phyloP scores from a whole-genome alignment of 805 yeast species.

The Clavispora vitiphila region DNA sequence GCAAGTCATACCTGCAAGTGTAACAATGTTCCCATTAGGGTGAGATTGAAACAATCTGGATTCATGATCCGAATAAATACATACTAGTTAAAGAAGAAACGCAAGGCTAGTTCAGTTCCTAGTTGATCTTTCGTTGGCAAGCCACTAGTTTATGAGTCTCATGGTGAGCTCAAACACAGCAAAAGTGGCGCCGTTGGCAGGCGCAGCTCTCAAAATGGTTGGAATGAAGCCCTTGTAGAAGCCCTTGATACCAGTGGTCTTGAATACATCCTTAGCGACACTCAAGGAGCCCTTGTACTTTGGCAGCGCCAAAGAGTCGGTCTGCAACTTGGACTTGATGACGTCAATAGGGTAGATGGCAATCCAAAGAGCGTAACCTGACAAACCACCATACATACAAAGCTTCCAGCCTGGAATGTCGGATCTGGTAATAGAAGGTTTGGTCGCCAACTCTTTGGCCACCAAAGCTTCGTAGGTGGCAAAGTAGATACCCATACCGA shows the following conservation, averaged over 20 bases:
- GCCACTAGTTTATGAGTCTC: slow-evolving; percentile 45
- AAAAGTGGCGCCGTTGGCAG: slow-evolving; percentile 97
- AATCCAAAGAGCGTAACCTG: slow-evolving; percentile 89
- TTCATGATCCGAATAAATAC: not conserved
- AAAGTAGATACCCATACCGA: slow-evolving; percentile 87
- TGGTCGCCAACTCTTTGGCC: slow-evolving; percentile 51
- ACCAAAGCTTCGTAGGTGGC: slow-evolving; percentile 87
- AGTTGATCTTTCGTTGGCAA: no score
- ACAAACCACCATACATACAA: slow-evolving; percentile 82
- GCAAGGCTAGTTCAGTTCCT: no score
- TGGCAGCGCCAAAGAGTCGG: slow-evolving; percentile 54
- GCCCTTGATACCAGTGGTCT: slow-evolving; percentile 63
- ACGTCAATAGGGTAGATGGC: slow-evolving; percentile 86
- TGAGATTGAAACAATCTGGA: not conserved
- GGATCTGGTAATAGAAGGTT: slow-evolving; percentile 44
- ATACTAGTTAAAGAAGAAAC: not conserved
- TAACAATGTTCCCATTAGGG: no score
- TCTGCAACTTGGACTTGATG: slow-evolving; percentile 82
- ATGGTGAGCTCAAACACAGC: slow-evolving; percentile 88
- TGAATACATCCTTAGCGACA: slow-evolving; percentile 52
- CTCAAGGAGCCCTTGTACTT: slow-evolving; percentile 52
- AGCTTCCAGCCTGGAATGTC: slow-evolving; percentile 85
- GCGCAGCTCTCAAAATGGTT: slow-evolving; percentile 92
- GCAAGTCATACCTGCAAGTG: no score
- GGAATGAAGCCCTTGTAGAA: slow-evolving; percentile 91